phyloP scores from a whole-genome alignment of 192 early-diverging fungal genomes.

The Rhizoclosmatium globosum region DNA sequence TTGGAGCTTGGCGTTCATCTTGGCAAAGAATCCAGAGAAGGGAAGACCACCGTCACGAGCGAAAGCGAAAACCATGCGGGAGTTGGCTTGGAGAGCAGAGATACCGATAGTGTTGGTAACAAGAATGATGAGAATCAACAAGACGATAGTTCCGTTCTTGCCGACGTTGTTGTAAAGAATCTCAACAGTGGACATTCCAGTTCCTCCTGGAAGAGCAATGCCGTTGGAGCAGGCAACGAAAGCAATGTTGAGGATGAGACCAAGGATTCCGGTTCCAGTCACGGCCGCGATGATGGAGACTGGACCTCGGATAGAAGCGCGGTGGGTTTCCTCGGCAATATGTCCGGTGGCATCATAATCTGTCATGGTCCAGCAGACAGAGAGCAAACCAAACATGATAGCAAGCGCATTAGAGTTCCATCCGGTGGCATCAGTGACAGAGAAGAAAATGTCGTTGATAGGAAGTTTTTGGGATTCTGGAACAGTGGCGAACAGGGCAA shows the following conservation, averaged over 20 bases:
- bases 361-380: slow-evolving; percentile 46
- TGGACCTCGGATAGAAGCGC: slow-evolving; percentile 44
- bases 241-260: slow-evolving; percentile 48
- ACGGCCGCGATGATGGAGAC: slow-evolving; percentile 45
- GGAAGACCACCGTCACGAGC: slow-evolving; percentile 61
- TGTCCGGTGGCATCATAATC: slow-evolving; percentile 54
- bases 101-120: slow-evolving; percentile 53
- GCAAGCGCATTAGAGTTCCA: neutral
- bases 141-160: slow-evolving; percentile 42
- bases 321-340: slow-evolving; percentile 52
- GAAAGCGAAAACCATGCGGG: slow-evolving; percentile 61
- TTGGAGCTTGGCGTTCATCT: slow-evolving; percentile 46
- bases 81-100: slow-evolving; percentile 52
- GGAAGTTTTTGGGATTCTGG: slow-evolving; percentile 23
- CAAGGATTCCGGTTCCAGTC: slow-evolving; percentile 36
- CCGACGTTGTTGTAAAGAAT: slow-evolving; percentile 47
- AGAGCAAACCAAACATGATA: slow-evolving; percentile 33
- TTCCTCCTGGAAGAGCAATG: slow-evolving; percentile 21
- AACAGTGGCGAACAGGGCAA: slow-evolving; percentile 47
- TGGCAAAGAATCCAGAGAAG: slow-evolving; percentile 40
- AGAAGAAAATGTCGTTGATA: slow-evolving; percentile 16
- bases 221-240: slow-evolving; percentile 43
- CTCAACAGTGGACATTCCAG: slow-evolving; percentile 42
- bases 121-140: slow-evolving; percentile 49
- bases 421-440: slow-evolving; percentile 28